Evolutionary conservation across 345 rosid species (phyloP), one percentile per base, ranked within the genome.

Genomic region (Gossypium mustelinum): DNA sequence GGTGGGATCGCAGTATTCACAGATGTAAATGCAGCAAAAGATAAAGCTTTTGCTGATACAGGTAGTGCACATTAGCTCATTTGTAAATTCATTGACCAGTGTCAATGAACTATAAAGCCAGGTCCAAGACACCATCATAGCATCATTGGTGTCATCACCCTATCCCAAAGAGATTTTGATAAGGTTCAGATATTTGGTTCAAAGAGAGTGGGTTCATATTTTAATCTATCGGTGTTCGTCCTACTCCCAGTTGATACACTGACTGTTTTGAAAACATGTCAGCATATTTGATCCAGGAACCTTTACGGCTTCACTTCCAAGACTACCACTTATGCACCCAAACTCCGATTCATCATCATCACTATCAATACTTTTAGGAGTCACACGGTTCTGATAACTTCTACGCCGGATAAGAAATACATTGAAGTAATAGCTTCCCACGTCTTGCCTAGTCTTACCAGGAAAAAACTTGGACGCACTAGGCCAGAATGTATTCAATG

Each of bases 381-480:
- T 79, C 74, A 79, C 86, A 51, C 89, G 88, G 55, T 92, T 92
- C 82, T 92, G 97, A 73, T 90, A 83, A 55, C 93, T 80, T 83
- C 90, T 90, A 41, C 85, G 79, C 70, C 73, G 73, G 73, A 89
- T 63, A 70, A 87, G 78, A 76, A 86, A 89, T 58, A 90, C 97
- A 58, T 92, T 92, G 81, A 84, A 92, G 84, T 83, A 87, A 73
- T 92, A 92, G 81, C 88, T 83, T 67, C 90, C 85, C 17, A 90
- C 64, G n/a, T 88, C 86, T 74, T 81, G 82, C 75, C 82, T 86
- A 63, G 76, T 86, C 90, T 80, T 90, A 45, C 34, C 48, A 0
- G 73, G 75, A 68, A 88, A 88, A 68, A 39, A 48, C 73, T 68
- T 79, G 43, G 29, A 72, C 4, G 88, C 78, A 27, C 80, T 79